Conservation (phyloP, 495 filamentous ascomycete genomes). For the Cladorrhinum samala region DNA sequence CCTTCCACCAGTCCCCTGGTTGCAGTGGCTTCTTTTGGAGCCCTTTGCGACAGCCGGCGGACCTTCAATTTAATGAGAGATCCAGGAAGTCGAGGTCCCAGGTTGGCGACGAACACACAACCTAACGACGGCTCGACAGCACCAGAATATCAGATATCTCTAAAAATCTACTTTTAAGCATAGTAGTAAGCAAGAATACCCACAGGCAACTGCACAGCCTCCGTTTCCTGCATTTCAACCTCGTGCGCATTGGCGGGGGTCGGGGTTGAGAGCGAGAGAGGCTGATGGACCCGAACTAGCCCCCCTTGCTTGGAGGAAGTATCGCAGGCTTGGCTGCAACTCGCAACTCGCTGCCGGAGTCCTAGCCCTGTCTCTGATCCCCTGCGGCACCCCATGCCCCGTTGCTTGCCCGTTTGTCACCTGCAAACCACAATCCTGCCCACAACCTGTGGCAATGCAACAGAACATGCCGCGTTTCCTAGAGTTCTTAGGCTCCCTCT, state of each 20-base stretch:
- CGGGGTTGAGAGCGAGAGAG: too few species aligned
- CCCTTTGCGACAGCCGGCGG: not conserved
- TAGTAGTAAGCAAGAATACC: not conserved
- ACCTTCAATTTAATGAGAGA: not conserved
- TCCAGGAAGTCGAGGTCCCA: too few species aligned
- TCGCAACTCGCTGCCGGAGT: not conserved
- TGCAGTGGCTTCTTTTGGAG: not conserved
- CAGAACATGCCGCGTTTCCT: not conserved
- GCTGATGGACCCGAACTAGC: slow-evolving; percentile 7
- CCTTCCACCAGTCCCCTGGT: not conserved
- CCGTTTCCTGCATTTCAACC: not conserved
- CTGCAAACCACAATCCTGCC: slow-evolving; percentile 4
- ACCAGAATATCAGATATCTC: not conserved
- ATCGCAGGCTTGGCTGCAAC: not conserved
- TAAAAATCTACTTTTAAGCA: too few species aligned
- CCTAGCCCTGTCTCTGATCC: slow-evolving; percentile 7
- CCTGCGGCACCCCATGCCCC: not conserved
- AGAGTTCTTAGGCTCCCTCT: slow-evolving; percentile 10
- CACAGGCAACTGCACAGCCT: not conserved
- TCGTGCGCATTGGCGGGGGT: not conserved
- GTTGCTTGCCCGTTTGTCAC: slow-evolving; percentile 3
- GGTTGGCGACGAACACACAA: not conserved
- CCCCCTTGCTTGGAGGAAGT: slow-evolving; percentile 16
- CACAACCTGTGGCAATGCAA: not conserved
- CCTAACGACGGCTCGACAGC: not conserved